Conservation (phyloP, 2,329 filamentous ascomycete genomes). For the Calonectria fujianensis region DNA sequence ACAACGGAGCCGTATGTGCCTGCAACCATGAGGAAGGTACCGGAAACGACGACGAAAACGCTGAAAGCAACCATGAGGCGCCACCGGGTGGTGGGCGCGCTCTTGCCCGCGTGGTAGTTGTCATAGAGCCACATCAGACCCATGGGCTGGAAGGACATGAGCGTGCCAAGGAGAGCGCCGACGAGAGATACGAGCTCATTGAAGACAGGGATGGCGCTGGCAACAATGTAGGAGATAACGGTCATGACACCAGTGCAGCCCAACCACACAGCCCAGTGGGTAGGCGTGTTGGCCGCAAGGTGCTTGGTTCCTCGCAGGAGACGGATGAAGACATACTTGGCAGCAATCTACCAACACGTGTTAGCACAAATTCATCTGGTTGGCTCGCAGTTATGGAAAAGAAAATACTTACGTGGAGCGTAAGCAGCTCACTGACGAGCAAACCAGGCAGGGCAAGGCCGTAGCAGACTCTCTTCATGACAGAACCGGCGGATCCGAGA, state of each 20-base stretch:
- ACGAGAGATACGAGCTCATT: slow-evolving; percentile 50
- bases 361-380: slow-evolving; percentile 16
- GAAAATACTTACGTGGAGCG: slow-evolving; percentile 1
- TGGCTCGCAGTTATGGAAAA: neutral
- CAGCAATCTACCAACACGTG: slow-evolving; percentile 48
- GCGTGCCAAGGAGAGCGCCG: slow-evolving; percentile 53
- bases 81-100: slow-evolving; percentile 32
- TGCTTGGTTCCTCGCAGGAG: slow-evolving; percentile 30
- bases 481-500: slow-evolving; percentile 65
- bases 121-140: slow-evolving; percentile 53
- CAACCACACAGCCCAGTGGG: slow-evolving; percentile 30
- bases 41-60: slow-evolving; percentile 44
- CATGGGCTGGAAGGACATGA: slow-evolving; percentile 53
- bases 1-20: slow-evolving; percentile 34
- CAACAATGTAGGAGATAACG: slow-evolving; percentile 50
- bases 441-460: slow-evolving; percentile 60
- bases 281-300: slow-evolving; percentile 26
- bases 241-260: slow-evolving; percentile 45
- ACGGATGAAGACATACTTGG: slow-evolving; percentile 33
- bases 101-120: slow-evolving; percentile 39
- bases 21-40: slow-evolving; percentile 32
- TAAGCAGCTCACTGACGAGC: slow-evolving; percentile 44
- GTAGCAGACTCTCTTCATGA: slow-evolving; percentile 67
- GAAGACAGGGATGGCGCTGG: slow-evolving; percentile 48
- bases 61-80: slow-evolving; percentile 43